These are phyloP conservation scores for Aaosphaeria arxii DNA, from an alignment of 2,329 filamentous ascomycete genomes.

Conservation along the genomic window DNA sequence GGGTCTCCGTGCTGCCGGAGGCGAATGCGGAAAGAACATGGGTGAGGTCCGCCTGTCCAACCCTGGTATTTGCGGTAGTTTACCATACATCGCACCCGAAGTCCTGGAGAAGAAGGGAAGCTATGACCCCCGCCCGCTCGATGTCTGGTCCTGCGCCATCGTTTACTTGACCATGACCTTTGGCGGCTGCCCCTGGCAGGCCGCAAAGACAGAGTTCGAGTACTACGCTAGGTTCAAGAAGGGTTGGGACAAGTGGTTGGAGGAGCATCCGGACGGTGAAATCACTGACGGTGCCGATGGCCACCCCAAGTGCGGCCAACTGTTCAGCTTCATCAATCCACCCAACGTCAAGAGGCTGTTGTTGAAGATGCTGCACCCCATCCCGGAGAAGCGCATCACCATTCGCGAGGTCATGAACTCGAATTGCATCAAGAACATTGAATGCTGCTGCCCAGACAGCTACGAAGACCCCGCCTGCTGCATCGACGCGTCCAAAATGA, in stretches of 20 bases:
- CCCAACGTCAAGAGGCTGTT: constrained; percentile 65
- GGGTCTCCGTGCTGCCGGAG: constrained; percentile 68
- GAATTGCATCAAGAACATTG: constrained; percentile 70
- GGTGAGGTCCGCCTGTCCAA: constrained; percentile 67
- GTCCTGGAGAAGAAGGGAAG: constrained; percentile 65
- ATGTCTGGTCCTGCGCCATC: constrained; percentile 83
- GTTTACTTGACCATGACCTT: constrained; percentile 77
- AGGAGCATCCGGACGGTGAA: constrained; percentile 50
- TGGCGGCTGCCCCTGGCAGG: constrained; percentile 70
- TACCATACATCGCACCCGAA: constrained; percentile 85
- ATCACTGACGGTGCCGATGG: constrained; percentile 54
- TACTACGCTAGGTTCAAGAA: constrained; percentile 63
- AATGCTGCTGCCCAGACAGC: constrained; percentile 74
- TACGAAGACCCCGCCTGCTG: constrained; percentile 61
- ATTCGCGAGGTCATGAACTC: constrained; percentile 68
- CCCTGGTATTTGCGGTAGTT: constrained; percentile 79
- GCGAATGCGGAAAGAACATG: constrained; percentile 73
- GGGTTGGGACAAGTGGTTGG: constrained; percentile 68
- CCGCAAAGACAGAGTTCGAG: constrained; percentile 55
- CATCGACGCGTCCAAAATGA: constrained; percentile 56
- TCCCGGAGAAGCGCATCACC: constrained; percentile 67
- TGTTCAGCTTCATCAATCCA: constrained; percentile 67
- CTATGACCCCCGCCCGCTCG: constrained; percentile 74
- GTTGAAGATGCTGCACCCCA: constrained; percentile 78
- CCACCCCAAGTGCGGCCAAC: constrained; percentile 63